phyloP scores from a whole-genome alignment of 2,329 filamentous ascomycete species.

The Fusarium lateritium region DNA sequence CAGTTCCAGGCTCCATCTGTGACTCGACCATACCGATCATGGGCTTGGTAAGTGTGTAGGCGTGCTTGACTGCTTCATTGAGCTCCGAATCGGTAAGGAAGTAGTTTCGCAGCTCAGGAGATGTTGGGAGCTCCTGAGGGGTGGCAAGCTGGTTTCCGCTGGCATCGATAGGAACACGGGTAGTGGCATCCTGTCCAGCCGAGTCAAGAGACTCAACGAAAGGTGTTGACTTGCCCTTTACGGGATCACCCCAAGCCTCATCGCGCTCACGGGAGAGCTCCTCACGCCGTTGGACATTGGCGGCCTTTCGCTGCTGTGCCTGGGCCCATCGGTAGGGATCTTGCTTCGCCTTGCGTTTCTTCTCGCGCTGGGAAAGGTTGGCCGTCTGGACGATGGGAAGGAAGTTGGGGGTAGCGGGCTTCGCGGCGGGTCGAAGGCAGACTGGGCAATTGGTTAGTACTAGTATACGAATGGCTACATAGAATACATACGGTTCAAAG shows the following conservation, averaged over 20 bases:
- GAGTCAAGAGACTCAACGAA: slow-evolving; percentile 87
- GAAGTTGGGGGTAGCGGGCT: slow-evolving; percentile 63
- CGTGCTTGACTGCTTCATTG: slow-evolving; percentile 74
- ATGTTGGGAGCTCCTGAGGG: slow-evolving; percentile 61
- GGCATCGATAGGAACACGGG: slow-evolving; percentile 56
- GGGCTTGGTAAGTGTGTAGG: slow-evolving; percentile 77
- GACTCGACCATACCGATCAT: slow-evolving; percentile 55
- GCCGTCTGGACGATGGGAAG: slow-evolving; percentile 76
- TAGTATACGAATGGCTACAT: neutral
- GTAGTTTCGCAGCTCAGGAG: slow-evolving; percentile 77
- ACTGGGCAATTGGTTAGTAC: slow-evolving; percentile 61
- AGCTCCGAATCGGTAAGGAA: slow-evolving; percentile 80
- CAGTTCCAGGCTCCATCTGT: slow-evolving; percentile 59
- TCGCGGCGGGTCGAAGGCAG: slow-evolving; percentile 70
- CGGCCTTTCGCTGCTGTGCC: slow-evolving; percentile 85
- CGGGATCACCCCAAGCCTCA: slow-evolving; percentile 79
- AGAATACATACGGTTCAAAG: slow-evolving; percentile 68
- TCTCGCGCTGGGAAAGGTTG: slow-evolving; percentile 72
- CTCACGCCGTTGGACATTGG: slow-evolving; percentile 82
- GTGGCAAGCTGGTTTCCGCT: slow-evolving; percentile 59
- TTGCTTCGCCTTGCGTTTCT: slow-evolving; percentile 75
- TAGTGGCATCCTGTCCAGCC: slow-evolving; percentile 64
- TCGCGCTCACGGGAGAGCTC: slow-evolving; percentile 77
- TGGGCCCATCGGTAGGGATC: slow-evolving; percentile 89
- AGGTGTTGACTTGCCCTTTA: slow-evolving; percentile 83